A percentile compares a stretch with the other conserved stretches of the same genome.
phyloP scores from a whole-genome alignment of 768 basidiomycete genomes.

The Macrolepiota fuliginosa region DNA sequence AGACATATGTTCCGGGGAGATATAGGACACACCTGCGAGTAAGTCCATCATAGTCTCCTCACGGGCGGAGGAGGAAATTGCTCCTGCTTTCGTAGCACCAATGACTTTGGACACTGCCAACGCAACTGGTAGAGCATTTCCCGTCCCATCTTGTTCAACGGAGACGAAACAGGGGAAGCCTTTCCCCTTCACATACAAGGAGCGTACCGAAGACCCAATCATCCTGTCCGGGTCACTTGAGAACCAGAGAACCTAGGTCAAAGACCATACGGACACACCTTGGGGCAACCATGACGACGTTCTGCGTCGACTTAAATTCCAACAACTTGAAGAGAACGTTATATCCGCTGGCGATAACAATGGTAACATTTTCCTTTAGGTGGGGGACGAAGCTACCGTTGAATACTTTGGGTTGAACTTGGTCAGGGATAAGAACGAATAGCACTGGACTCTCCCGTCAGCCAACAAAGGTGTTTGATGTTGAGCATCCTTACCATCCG shows the following conservation, averaged over 20 bases:
- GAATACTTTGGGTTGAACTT: constrained; percentile 62
- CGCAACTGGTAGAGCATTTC: constrained; percentile 41
- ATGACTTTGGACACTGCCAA: constrained; percentile 56
- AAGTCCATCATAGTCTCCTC: constrained; percentile 68
- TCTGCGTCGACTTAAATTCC: constrained; percentile 48
- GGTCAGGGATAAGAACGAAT: constrained; percentile 63
- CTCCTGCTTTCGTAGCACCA: constrained; percentile 61
- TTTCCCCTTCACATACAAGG: constrained; percentile 54
- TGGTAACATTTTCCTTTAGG: constrained; percentile 44
- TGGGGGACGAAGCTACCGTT: constrained; percentile 50
- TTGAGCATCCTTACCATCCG: constrained; percentile 42
- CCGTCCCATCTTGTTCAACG: constrained; percentile 59
- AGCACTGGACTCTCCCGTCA: constrained; percentile 35
- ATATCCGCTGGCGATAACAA: constrained; percentile 64
- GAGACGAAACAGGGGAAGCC: constrained; percentile 68
- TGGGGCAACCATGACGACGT: constrained; percentile 68
- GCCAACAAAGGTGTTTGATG: background rate
- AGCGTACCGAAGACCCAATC: constrained; percentile 66
- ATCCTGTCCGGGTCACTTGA: constrained; percentile 34
- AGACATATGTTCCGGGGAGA: background rate
- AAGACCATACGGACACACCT: constrained; percentile 31
- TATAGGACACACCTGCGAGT: constrained; percentile 38
- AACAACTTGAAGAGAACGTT: constrained; percentile 63
- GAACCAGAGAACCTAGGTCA: background rate
- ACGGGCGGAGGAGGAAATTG: constrained; percentile 57